Conservation (phyloP, 345 rosid species). For the Ceriops tagal region DNA sequence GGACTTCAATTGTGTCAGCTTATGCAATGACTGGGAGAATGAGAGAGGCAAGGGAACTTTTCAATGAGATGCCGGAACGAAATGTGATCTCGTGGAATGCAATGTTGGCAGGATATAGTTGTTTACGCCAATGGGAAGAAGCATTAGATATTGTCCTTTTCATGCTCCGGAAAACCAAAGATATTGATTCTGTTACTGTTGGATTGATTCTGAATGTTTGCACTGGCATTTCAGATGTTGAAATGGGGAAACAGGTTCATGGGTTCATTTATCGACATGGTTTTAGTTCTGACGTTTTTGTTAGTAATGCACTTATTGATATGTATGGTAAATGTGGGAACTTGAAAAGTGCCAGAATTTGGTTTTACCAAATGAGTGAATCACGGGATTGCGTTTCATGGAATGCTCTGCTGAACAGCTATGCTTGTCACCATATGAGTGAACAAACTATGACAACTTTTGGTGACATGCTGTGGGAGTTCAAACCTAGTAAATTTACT, state of each 20-base stretch:
- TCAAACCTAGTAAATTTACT: conserved; percentile 54
- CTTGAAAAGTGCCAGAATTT: conserved; percentile 44
- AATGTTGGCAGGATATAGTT: conserved; percentile 72
- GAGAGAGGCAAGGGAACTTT: conserved; percentile 64
- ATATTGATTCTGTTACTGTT: conserved; percentile 60
- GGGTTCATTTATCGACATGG: conserved; percentile 61
- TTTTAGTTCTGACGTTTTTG: conserved; percentile 41
- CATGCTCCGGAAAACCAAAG: conserved; percentile 44
- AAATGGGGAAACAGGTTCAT: conserved; percentile 75
- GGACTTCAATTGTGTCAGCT: conserved; percentile 73
- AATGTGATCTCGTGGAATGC: conserved; percentile 80
- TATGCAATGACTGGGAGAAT: conserved; percentile 59
- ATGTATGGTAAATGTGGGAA: conserved; percentile 69
- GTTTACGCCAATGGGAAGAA: conserved; percentile 53
- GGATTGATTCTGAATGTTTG: conserved; percentile 57
- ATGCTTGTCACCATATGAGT: conserved; percentile 54
- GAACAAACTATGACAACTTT: conserved; percentile 61
- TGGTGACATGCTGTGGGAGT: conserved; percentile 61
- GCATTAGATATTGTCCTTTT: conserved; percentile 49
- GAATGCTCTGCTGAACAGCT: conserved; percentile 71
- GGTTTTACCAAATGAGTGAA: conserved; percentile 67
- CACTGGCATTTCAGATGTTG: conserved; percentile 65
- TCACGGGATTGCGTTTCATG: conserved; percentile 66
- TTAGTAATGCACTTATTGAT: conserved; percentile 66
- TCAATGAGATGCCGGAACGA: conserved; percentile 69